Evolutionary conservation across 495 filamentous ascomycete species (phyloP).

Genomic region (Penicillium diatomitis): DNA sequence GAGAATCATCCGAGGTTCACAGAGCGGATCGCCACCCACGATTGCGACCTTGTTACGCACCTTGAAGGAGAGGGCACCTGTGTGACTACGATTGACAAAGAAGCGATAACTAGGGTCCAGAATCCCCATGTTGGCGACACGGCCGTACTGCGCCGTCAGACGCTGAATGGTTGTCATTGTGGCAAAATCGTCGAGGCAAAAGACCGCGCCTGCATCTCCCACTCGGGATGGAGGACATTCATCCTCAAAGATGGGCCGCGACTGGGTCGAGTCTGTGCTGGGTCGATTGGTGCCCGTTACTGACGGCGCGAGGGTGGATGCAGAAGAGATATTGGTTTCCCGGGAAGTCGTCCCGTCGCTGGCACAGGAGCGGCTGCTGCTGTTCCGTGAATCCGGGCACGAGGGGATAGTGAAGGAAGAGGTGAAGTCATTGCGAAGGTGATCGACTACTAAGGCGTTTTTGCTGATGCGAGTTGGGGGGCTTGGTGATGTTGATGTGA

Average conservation of each 20-base stretch:
- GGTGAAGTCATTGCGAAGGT: constrained; percentile 9
- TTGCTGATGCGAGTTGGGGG: not conserved
- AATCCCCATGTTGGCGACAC: constrained; percentile 37
- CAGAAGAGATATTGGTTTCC: not conserved
- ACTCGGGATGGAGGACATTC: not conserved
- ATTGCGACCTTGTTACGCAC: constrained; percentile 26
- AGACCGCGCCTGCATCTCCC: constrained; percentile 7
- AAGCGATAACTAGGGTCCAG: constrained; percentile 35
- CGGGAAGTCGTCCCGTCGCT: constrained; percentile 2
- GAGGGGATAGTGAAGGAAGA: constrained; percentile 2
- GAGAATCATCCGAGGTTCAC: constrained; percentile 12
- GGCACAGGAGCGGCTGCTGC: constrained; percentile 10
- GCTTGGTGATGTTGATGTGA: not conserved
- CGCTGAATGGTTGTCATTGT: constrained; percentile 21
- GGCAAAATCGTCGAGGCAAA: constrained; percentile 21
- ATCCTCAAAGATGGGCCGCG: not conserved
- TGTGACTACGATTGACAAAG: constrained; percentile 27
- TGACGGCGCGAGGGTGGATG: not conserved
- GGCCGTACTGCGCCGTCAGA: constrained; percentile 25
- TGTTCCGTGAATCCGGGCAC: constrained; percentile 8
- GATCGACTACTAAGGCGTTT: constrained; percentile 9
- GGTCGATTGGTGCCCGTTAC: not conserved
- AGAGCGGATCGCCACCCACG: constrained; percentile 34
- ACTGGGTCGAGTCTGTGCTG: not conserved
- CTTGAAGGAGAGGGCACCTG: constrained; percentile 34